Evolutionary conservation across 192 early-diverging fungal species (phyloP), one percentile per base, ranked within the genome.

Genomic region (Backusella circina): DNA sequence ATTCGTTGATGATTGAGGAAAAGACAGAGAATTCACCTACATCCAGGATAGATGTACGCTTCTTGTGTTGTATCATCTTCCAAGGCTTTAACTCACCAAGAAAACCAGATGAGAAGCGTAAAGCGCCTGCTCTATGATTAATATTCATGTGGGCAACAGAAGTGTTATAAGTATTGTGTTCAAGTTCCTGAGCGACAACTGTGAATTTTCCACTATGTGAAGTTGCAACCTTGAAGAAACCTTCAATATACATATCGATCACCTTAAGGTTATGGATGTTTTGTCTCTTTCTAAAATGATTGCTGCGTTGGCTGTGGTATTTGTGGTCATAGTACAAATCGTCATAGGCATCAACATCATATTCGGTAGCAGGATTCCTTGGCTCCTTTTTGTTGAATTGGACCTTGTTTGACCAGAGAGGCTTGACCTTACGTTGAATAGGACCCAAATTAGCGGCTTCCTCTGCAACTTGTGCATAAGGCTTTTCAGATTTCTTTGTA

Each of bases 211-310:
- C 67, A 23, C 18, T 10, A 7, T 36, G 32, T 16, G 67, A 38
- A 23, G 67, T 36, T 23, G 67, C 67, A 3, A 68, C 32, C 35
- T 21, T n/a, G 6, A 68, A 16, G 21, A 68, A 38, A 38, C 67
- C 67, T 36, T 68, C 67, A 5, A 68, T 32, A n/a, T 68, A 36
- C 21, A 68, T 68, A 12, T 68, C 67, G 21, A 68, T n/a, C 12
- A 36, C 21, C 5, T 36, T 68, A 33, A 38, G 38, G 67, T 68
- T 33, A 23, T 21, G 67, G 15, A 68, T 23, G 18, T 36, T 16
- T 23, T 33, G 67, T 68, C 67, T 68, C 12, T 36, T 68, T n/a
- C 18, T 33, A 13, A 68, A 23, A 38, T 36, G 32, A 9, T 13
- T 68, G 12, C 33, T 23, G 2, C 35, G 32, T 68, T 35, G 37